Evolutionary conservation across 169 alveolate genomes (phyloP).

Genomic region (Plasmodium blacklocki): DNA sequence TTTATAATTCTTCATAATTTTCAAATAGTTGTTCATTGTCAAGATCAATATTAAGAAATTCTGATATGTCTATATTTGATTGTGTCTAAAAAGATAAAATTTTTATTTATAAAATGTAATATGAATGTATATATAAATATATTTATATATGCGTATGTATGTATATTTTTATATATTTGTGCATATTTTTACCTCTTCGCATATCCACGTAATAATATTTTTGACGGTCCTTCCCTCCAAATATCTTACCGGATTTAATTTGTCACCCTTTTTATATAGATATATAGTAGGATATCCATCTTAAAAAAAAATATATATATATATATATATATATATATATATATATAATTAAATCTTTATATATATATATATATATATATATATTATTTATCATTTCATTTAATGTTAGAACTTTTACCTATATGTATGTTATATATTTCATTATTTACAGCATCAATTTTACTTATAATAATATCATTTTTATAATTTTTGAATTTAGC

Average conservation of each 20-base stretch:
- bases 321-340: constrained; percentile 1
- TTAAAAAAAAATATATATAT: neutral
- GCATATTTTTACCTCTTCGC: constrained; percentile 33
- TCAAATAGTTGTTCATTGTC: constrained; percentile 76
- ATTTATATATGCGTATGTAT: neutral
- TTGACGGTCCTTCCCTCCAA: constrained; percentile 43
- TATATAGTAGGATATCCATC: constrained; percentile 82
- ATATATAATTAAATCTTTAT: no score
- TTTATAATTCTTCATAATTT: constrained; percentile 69
- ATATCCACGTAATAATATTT: constrained; percentile 48
- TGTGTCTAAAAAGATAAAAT: constrained; percentile 64
- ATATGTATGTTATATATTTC: constrained; percentile 55
- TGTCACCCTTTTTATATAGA: constrained; percentile 52
- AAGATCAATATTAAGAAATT: constrained; percentile 48
- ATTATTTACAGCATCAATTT: constrained; percentile 73
- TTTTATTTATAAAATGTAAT: neutral
- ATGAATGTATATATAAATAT: no score
- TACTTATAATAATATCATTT: constrained; percentile 52
- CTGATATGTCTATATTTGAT: constrained; percentile 34
- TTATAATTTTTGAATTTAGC: constrained; percentile 26
- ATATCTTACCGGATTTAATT: constrained; percentile 41
- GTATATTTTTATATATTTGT: neutral
- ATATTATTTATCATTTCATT: neutral
- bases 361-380: neutral
- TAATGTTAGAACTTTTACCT: constrained; percentile 9